Evolutionary conservation across 2,329 filamentous ascomycete genomes (phyloP).

Genomic region (Fusarium nygamai): DNA sequence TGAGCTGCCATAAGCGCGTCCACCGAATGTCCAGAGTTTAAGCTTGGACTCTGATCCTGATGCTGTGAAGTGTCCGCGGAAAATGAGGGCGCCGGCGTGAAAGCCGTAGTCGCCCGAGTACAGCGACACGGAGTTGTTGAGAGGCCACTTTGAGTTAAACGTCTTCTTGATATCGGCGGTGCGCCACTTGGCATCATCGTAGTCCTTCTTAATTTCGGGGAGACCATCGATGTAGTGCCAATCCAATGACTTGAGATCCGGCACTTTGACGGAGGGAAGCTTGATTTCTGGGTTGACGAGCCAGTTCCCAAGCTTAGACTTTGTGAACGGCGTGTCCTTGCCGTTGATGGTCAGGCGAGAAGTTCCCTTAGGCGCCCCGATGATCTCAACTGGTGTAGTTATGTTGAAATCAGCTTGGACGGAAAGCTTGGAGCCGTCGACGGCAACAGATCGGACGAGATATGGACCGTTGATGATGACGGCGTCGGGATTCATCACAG

Average conservation of each 20-base stretch:
- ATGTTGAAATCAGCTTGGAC: slow-evolving; percentile 78
- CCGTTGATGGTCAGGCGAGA: slow-evolving; percentile 58
- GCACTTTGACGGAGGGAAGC: slow-evolving; percentile 65
- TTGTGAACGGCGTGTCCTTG: slow-evolving; percentile 48
- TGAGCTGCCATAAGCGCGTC: slow-evolving; percentile 72
- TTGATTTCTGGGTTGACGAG: slow-evolving; percentile 58
- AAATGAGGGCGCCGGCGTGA: slow-evolving; percentile 74
- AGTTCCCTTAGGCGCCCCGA: slow-evolving; percentile 65
- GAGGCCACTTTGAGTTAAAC: slow-evolving; percentile 65
- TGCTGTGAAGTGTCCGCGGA: slow-evolving; percentile 74
- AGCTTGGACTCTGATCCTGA: slow-evolving; percentile 68
- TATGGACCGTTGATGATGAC: slow-evolving; percentile 71
- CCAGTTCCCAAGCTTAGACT: slow-evolving; percentile 58
- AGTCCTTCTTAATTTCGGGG: slow-evolving; percentile 71
- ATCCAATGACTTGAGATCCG: slow-evolving; percentile 62
- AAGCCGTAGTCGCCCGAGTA: slow-evolving; percentile 80
- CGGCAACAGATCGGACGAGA: slow-evolving; percentile 67
- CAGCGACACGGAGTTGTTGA: slow-evolving; percentile 72
- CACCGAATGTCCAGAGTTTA: slow-evolving; percentile 70
- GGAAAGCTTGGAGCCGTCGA: slow-evolving; percentile 65
- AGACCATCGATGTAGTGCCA: slow-evolving; percentile 79
- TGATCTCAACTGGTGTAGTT: slow-evolving; percentile 74
- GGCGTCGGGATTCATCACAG: slow-evolving; percentile 45
- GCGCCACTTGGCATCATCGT: slow-evolving; percentile 76
- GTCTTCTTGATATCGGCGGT: slow-evolving; percentile 66